These are phyloP conservation scores for Penicillium alfredii DNA, from an alignment of 495 filamentous ascomycete species.

Conservation along the genomic window DNA sequence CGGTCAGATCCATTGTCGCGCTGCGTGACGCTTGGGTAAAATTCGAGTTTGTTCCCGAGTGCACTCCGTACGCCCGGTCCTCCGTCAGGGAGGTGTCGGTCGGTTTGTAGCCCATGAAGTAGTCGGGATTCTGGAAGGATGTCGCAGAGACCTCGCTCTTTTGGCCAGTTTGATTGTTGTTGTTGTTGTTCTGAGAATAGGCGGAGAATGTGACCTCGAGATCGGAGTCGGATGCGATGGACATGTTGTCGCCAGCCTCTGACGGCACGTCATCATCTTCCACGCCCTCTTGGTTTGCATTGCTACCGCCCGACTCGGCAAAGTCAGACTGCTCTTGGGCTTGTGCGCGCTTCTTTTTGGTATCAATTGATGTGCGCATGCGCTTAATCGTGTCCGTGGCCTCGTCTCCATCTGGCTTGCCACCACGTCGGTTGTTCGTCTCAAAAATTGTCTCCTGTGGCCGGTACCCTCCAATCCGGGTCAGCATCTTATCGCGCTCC, in stretches of 20 bases:
- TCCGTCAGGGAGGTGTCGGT: constrained; percentile 69
- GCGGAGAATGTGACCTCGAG: constrained; percentile 77
- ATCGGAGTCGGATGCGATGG: constrained; percentile 64
- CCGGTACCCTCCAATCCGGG: constrained; percentile 75
- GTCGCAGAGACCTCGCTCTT: constrained; percentile 31
- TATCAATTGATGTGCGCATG: constrained; percentile 51
- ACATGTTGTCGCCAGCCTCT: constrained; percentile 52
- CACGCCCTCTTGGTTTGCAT: constrained; percentile 30
- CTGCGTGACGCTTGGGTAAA: constrained; percentile 79
- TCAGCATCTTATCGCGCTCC: constrained; percentile 77
- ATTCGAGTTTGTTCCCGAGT: constrained; percentile 66
- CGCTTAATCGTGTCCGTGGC: constrained; percentile 74
- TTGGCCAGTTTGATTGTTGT: constrained; percentile 16
- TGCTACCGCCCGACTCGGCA: constrained; percentile 20
- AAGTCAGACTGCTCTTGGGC: constrained; percentile 26
- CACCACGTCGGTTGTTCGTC: constrained; percentile 64
- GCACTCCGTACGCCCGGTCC: constrained; percentile 86
- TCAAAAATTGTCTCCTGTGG: constrained; percentile 94
- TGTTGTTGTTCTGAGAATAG: constrained; percentile 35
- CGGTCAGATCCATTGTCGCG: constrained; percentile 81
- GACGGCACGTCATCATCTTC: constrained; percentile 34
- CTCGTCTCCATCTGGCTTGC: constrained; percentile 49
- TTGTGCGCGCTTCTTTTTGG: constrained; percentile 35
- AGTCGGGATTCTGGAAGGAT: constrained; percentile 73
- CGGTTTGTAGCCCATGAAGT: constrained; percentile 94